Evolutionary conservation across 2,329 filamentous ascomycete genomes (phyloP).

Genomic region (Diaporthe humulicola): DNA sequence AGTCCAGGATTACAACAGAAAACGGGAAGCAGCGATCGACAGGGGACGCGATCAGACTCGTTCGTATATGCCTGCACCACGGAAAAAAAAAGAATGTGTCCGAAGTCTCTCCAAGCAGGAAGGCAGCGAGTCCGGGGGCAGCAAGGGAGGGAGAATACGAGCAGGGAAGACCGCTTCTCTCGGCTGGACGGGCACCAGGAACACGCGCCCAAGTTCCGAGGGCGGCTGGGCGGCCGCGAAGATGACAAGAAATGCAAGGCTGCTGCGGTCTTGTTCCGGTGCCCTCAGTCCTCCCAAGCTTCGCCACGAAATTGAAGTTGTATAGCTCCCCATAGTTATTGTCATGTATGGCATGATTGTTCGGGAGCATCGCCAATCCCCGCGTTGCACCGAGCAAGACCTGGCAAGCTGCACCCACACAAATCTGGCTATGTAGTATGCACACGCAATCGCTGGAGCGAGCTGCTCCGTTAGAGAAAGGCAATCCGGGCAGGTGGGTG

Average conservation of each 20-base stretch:
- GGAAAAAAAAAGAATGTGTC: not conserved
- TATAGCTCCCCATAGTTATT: conserved; percentile 25
- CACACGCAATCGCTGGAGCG: conserved; percentile 20
- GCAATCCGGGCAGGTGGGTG: conserved; percentile 14
- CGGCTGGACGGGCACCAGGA: conserved; percentile 1
- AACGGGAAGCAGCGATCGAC: conserved; percentile 24
- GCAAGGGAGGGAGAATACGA: conserved; percentile 1
- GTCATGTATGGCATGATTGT: conserved; percentile 28
- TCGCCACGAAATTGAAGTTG: conserved; percentile 25
- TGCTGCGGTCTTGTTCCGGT: conserved; percentile 20
- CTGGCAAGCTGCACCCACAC: not conserved
- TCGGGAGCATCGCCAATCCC: conserved; percentile 7
- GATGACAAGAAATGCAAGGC: conserved; percentile 1
- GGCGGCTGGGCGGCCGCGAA: not conserved
- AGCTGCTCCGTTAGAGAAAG: conserved; percentile 22
- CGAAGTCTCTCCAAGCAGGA: not conserved
- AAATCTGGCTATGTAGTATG: conserved; percentile 2
- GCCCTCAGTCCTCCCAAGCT: not conserved
- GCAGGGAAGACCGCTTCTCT: conserved; percentile 4
- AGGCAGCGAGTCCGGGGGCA: not conserved
- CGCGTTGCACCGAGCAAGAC: not conserved
- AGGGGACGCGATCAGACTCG: conserved; percentile 8
- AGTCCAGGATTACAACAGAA: not conserved
- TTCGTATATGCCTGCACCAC: not conserved
- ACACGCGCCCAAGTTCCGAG: conserved; percentile 24